A percentile compares a stretch with the other conserved stretches of the same genome.
Conservation (phyloP, 2,329 filamentous ascomycete genomes). For the Xylaria sp. region DNA sequence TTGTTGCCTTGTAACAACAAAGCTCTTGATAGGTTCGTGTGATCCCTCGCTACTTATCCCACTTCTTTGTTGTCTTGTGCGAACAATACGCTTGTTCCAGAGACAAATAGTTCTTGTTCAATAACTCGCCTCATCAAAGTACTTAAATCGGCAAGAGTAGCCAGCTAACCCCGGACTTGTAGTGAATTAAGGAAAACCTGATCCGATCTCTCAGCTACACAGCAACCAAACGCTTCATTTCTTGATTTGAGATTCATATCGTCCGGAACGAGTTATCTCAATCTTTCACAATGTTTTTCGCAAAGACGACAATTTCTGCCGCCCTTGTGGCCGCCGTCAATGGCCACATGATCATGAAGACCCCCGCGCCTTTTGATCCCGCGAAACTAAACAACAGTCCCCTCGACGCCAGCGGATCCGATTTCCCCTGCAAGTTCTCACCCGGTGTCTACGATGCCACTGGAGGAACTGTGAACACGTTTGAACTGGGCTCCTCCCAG, state of each 20-base stretch:
- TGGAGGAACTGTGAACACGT: constrained; percentile 64
- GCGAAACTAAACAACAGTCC: constrained; percentile 68
- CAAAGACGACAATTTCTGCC: constrained; percentile 62
- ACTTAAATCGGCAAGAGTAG: constrained; percentile 14
- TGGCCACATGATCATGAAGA: constrained; percentile 81
- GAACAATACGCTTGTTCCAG: constrained; percentile 31
- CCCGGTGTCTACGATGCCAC: constrained; percentile 58
- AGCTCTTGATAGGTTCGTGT: constrained; percentile 46
- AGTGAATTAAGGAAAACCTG: constrained; percentile 28
- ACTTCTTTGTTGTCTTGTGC: constrained; percentile 34
- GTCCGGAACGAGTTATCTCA: constrained; percentile 57
- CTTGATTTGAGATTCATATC: constrained; percentile 47
- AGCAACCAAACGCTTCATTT: constrained; percentile 44
- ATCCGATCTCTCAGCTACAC: constrained; percentile 38
- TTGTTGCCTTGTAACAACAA: constrained; percentile 42
- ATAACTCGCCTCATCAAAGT: not conserved
- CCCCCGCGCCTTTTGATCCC: constrained; percentile 71
- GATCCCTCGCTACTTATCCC: constrained; percentile 9
- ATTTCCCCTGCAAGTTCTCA: constrained; percentile 85
- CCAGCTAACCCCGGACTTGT: constrained; percentile 19
- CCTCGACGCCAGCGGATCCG: constrained; percentile 64
- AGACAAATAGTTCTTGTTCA: not conserved
- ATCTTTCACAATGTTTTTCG: constrained; percentile 62
- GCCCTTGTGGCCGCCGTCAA: constrained; percentile 69
- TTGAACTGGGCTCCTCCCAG: constrained; percentile 71